Evolutionary conservation across 2,329 filamentous ascomycete species (phyloP), one percentile per base, ranked within the genome.

Genomic region (Penicillium italicum): DNA sequence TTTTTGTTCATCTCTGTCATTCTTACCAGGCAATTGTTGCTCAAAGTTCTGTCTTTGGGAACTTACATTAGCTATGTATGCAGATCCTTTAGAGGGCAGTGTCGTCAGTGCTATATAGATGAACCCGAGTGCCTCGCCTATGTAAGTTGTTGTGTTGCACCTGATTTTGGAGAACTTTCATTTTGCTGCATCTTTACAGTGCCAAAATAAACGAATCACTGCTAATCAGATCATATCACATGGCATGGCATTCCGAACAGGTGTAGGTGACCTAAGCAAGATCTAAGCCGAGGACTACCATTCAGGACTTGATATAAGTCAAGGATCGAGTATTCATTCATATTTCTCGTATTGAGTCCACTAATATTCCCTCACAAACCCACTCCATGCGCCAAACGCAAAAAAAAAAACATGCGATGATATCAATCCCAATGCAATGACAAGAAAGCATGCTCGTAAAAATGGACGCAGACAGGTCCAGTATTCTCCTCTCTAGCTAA

Each of bases 361-460:
- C 41, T 55, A 31, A 38, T 51, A 49, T 49, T 33, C 41, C 53
- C 55, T 11, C 53, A 33, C 50, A 42, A 53, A 50, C 56, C 50
- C 22, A 65, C 61, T 53, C 64, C 63, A 53, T 58, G 62, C 65
- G 58, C 65, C 65, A 57, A 51, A 44, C 41, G 62, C 48, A 60
- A 58, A 36, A 54, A 58, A 36, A 54, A 53, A 55, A 60, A 58
- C 58, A 56, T 53, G 53, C 22, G 11, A 63, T 62, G 59, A 64
- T 61, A 64, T 61, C 62, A 46, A 62, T 61, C 60, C 59, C 62
- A 61, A 65, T 65, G 63, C 63, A 62, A 55, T 50, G 49, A 57
- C 55, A 41, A 47, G 30, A 53, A 63, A 63, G 56, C 53, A 61
- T 59, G 61, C 49, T 61, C 61, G 22, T 62, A 51, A 57, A 61